These are phyloP conservation scores for Edaphochlamys debaryana DNA, from an alignment of 139 green algal genomes.

Conservation along the genomic window DNA sequence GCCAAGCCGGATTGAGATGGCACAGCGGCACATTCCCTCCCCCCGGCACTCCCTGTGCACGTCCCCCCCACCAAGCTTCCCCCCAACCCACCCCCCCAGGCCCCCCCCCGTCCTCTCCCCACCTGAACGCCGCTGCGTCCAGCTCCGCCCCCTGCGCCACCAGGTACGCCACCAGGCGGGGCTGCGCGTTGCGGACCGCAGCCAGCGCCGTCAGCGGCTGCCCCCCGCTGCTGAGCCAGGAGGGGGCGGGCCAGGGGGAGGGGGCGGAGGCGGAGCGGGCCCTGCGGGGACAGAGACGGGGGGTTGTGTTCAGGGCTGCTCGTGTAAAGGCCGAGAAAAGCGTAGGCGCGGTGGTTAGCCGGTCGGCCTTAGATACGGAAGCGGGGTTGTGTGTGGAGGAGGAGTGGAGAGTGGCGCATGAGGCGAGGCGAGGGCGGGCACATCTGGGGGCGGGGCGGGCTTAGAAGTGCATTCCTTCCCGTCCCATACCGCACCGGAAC, in stretches of 20 bases:
- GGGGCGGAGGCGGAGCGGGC: not conserved
- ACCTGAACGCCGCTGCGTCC: not conserved
- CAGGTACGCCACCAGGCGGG: not conserved
- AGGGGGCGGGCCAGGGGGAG: not conserved
- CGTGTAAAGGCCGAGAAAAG: no score
- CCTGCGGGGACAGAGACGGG: not conserved
- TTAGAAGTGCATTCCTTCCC: no score
- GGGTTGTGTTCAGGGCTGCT: no score
- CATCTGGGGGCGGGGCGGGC: no score
- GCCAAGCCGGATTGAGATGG: no score
- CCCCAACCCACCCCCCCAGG: no score
- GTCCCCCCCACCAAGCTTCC: not conserved
- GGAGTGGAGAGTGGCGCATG: no score
- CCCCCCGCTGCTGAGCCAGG: not conserved
- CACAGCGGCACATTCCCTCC: no score
- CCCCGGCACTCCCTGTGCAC: not conserved
- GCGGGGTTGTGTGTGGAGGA: no score
- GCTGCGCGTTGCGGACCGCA: constrained; percentile 2
- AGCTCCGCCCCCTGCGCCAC: not conserved
- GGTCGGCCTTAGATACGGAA: no score
- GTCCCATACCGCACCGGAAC: no score
- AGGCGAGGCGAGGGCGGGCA: not conserved
- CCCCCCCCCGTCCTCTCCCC: not conserved
- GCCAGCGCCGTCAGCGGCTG: not conserved
- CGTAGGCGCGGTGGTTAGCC: no score